Conservation (phyloP, 495 filamentous ascomycete species). For the Penicillium desertorum region DNA sequence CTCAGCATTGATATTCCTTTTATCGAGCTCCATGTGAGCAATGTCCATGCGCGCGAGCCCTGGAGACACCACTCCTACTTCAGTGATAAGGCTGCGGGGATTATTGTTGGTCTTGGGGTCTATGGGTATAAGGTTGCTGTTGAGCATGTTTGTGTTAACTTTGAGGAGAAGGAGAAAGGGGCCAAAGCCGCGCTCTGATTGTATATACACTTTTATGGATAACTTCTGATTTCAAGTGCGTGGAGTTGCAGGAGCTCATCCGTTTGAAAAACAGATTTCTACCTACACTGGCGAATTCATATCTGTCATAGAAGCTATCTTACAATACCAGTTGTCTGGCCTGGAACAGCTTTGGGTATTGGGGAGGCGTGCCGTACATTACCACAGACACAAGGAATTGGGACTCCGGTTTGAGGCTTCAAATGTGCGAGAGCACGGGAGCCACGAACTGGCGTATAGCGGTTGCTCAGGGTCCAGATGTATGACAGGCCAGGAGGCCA, state of each 20-base stretch:
- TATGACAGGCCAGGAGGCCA: neutral
- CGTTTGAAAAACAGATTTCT: neutral
- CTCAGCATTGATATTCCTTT: conserved; percentile 64
- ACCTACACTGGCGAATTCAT: conserved; percentile 1
- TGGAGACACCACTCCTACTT: conserved; percentile 66
- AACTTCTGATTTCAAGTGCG: no score
- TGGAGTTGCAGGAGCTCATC: no score
- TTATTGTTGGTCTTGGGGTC: conserved; percentile 66
- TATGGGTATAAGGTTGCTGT: conserved; percentile 70
- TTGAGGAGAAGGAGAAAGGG: conserved; percentile 38
- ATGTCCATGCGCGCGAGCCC: conserved; percentile 64
- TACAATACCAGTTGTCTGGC: neutral
- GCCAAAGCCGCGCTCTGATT: conserved; percentile 18
- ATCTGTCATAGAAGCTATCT: neutral
- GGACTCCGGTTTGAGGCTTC: neutral
- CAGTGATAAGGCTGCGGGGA: conserved; percentile 66
- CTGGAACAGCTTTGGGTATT: neutral
- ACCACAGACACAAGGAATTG: neutral
- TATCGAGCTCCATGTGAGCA: conserved; percentile 68
- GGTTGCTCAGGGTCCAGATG: neutral
- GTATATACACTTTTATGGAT: no score
- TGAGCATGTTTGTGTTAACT: conserved; percentile 55
- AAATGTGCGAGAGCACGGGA: neutral
- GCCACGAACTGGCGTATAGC: neutral
- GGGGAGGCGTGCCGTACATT: neutral